phyloP scores from a whole-genome alignment of 768 basidiomycete species.

The Boletus fagicola region DNA sequence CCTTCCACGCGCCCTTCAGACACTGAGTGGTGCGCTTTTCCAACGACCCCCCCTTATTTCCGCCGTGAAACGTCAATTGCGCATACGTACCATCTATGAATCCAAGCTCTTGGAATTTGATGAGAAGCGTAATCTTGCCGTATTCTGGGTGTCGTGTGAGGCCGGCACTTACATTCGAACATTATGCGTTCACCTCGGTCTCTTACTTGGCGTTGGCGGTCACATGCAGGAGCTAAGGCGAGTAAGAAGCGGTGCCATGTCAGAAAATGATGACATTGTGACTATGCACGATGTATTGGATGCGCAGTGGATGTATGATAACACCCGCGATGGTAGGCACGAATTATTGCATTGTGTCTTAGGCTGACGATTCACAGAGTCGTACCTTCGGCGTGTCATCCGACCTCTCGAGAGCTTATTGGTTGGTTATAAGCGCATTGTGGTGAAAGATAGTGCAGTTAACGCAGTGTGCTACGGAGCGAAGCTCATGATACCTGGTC shows the following conservation, averaged over 20 bases:
- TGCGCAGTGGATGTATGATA: slow-evolving; percentile 98
- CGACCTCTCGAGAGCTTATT: slow-evolving; percentile 92
- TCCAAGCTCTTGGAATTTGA: slow-evolving; percentile 96
- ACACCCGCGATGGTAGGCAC: slow-evolving; percentile 84
- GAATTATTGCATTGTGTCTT: slow-evolving; percentile 5
- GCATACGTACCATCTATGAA: slow-evolving; percentile 95
- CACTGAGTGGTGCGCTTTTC: slow-evolving; percentile 96
- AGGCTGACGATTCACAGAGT: slow-evolving; percentile 53
- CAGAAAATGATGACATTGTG: slow-evolving; percentile 96
- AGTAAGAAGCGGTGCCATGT: slow-evolving; percentile 93
- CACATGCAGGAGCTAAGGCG: slow-evolving; percentile 99
- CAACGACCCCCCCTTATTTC: slow-evolving; percentile 99
- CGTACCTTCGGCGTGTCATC: slow-evolving; percentile 93
- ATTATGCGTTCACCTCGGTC: slow-evolving; percentile 93
- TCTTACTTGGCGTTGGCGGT: slow-evolving; percentile 94
- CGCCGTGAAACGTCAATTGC: slow-evolving; percentile 96
- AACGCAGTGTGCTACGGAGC: slow-evolving; percentile 99
- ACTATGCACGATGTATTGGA: slow-evolving; percentile 99
- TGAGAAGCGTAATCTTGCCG: slow-evolving; percentile 92
- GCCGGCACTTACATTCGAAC: slow-evolving; percentile 97
- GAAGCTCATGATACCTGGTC: slow-evolving; percentile 98
- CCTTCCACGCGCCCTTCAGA: slow-evolving; percentile 92
- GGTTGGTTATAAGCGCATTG: slow-evolving; percentile 96
- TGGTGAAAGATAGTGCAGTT: slow-evolving; percentile 98
- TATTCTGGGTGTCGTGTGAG: slow-evolving; percentile 99